A percentile compares a stretch with the other conserved stretches of the same genome.
phyloP scores from a whole-genome alignment of 768 basidiomycete species.

The Pisolithus sp. region DNA sequence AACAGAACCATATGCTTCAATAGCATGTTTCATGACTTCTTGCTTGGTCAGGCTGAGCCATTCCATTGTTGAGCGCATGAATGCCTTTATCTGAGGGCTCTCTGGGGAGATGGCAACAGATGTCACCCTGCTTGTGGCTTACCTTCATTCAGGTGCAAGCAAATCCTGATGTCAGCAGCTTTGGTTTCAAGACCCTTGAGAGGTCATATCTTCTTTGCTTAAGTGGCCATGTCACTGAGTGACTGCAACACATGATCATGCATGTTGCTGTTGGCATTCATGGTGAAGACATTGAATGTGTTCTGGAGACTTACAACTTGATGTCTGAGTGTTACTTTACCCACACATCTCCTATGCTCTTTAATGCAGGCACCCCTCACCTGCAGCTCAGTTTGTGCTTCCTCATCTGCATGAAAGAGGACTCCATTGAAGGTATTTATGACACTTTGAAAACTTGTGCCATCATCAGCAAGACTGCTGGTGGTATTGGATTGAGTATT shows the following conservation, averaged over 20 bases:
- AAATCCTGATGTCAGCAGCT: constrained; percentile 39
- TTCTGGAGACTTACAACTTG: constrained; percentile 86
- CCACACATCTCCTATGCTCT: constrained; percentile 94
- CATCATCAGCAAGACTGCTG: constrained; percentile 98
- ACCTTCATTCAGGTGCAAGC: background rate
- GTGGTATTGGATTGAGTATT: constrained; percentile 93
- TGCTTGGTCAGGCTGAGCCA: too few relatives aligned
- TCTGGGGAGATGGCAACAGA: too few relatives aligned
- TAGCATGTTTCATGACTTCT: too few relatives aligned
- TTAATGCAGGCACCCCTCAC: constrained; percentile 95
- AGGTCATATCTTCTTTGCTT: constrained; percentile 94
- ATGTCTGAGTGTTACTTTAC: constrained; percentile 99
- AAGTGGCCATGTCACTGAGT: constrained; percentile 90
- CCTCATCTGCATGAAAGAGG: constrained; percentile 97
- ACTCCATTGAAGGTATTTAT: constrained; percentile 98
- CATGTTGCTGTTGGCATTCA: constrained; percentile 98
- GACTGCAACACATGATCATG: constrained; percentile 99
- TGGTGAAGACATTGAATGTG: constrained; percentile 80
- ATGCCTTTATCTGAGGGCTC: too few relatives aligned
- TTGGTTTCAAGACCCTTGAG: constrained; percentile 99
- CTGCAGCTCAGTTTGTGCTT: constrained; percentile 97
- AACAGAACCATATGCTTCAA: too few relatives aligned
- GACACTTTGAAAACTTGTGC: constrained; percentile 97
- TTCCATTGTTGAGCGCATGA: too few relatives aligned
- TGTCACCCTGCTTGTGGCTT: too few relatives aligned